phyloP scores from a whole-genome alignment of 192 early-diverging fungal genomes.

The Podila verticillata region DNA sequence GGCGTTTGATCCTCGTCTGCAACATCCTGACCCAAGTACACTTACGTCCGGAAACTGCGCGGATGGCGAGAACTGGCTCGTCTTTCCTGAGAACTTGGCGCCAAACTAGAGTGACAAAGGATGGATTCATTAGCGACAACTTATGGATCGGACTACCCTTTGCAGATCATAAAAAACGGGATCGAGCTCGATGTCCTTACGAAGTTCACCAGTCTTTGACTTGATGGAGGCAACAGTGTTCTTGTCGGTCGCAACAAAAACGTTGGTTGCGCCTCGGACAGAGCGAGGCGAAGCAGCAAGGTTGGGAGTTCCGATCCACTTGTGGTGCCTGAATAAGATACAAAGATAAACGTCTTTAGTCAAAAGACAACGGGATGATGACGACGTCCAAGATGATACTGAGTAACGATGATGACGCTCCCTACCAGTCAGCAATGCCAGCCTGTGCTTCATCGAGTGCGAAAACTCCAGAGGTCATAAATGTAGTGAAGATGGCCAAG shows the following conservation, averaged over 20 bases:
- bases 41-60: slow-evolving; percentile 62
- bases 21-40: slow-evolving; percentile 5
- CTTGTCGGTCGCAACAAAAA: slow-evolving; percentile 71
- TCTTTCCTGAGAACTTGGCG: slow-evolving; percentile 71
- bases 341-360: not conserved
- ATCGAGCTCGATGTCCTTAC: slow-evolving; percentile 44
- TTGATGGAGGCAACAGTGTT: slow-evolving; percentile 80
- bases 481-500: slow-evolving; percentile 20
- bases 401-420: not conserved
- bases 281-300: slow-evolving; percentile 34
- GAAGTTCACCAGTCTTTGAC: slow-evolving; percentile 71
- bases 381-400: not conserved
- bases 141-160: not conserved
- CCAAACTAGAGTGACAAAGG: slow-evolving; percentile 66
- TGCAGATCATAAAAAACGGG: not conserved
- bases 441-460: slow-evolving; percentile 60
- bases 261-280: slow-evolving; percentile 50
- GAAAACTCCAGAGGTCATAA: slow-evolving; percentile 4
- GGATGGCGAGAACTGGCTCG: slow-evolving; percentile 65
- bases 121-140: not conserved
- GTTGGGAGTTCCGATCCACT: slow-evolving; percentile 60
- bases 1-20: not conserved
- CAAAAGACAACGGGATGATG: not conserved
- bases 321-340: slow-evolving; percentile 57
- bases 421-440: slow-evolving; percentile 64